Evolutionary conservation across 2,329 filamentous ascomycete genomes (phyloP).

Genomic region (Raffaelea deltoideospora): DNA sequence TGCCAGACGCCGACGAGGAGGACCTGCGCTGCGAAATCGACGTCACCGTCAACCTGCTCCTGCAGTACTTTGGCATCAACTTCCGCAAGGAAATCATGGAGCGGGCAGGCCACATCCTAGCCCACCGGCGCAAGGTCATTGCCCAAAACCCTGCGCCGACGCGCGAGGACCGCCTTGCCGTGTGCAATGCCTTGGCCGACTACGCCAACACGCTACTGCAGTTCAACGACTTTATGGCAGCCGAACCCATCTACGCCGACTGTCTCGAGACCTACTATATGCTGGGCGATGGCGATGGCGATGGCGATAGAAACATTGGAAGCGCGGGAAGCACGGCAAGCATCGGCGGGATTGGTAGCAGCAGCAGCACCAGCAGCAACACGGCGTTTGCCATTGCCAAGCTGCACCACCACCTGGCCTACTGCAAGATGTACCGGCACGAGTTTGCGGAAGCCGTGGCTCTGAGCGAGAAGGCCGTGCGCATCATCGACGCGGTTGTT

Average conservation of each 20-base stretch:
- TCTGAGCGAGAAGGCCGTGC: constrained; percentile 1
- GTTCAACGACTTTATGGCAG: constrained; percentile 7
- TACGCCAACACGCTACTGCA: constrained; percentile 10
- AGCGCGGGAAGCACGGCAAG: too few relatives aligned
- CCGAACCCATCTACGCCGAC: constrained; percentile 6
- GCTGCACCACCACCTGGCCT: constrained; percentile 8
- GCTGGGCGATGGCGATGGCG: neutral
- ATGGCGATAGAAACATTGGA: too few relatives aligned
- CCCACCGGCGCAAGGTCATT: constrained; percentile 1
- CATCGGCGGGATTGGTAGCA: too few relatives aligned
- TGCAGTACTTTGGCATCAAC: constrained; percentile 9
- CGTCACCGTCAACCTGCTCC: constrained; percentile 7
- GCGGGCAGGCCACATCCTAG: constrained; percentile 4
- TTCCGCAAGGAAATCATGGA: constrained; percentile 8
- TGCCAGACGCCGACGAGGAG: neutral
- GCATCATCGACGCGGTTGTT: constrained; percentile 4
- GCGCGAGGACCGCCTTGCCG: constrained; percentile 2
- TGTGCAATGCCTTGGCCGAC: constrained; percentile 7
- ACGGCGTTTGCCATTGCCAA: constrained; percentile 8
- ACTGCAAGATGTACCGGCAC: constrained; percentile 8
- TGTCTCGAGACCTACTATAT: constrained; percentile 5
- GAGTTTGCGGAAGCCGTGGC: constrained; percentile 4
- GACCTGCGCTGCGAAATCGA: constrained; percentile 6
- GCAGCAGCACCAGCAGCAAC: neutral
- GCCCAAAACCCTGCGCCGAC: too few relatives aligned